phyloP scores from a whole-genome alignment of 2,329 filamentous ascomycete genomes.

The Botrytis squamosa region DNA sequence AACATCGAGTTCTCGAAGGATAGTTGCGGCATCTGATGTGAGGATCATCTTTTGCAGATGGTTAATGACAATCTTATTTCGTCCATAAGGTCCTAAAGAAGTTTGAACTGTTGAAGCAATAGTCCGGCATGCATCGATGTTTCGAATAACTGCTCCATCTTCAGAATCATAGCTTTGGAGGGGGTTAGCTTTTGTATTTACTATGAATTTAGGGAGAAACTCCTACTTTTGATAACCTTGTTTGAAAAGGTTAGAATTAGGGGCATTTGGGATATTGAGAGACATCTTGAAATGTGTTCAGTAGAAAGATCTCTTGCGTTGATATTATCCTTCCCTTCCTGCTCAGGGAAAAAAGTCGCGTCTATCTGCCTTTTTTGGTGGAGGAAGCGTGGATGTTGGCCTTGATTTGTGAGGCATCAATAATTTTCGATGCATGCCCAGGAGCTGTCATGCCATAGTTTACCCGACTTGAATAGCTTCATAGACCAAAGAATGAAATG shows the following conservation, averaged over 20 bases:
- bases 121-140: constrained; percentile 96
- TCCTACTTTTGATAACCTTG: constrained; percentile 81
- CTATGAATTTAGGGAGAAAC: constrained; percentile 36
- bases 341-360: constrained; percentile 19
- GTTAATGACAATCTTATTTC: constrained; percentile 99
- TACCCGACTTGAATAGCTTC: constrained; percentile 22
- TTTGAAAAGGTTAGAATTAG: constrained; percentile 93
- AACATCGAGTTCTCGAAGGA: constrained; percentile 94
- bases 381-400: background rate
- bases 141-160: constrained; percentile 97
- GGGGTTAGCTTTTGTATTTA: constrained; percentile 38
- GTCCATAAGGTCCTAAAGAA: constrained; percentile 92
- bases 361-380: constrained; percentile 18
- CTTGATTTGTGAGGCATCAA: constrained; percentile 1
- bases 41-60: constrained; percentile 99
- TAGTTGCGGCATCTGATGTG: constrained; percentile 96
- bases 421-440: background rate
- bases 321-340: constrained; percentile 19
- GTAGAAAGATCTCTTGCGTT: constrained; percentile 20
- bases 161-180: constrained; percentile 85
- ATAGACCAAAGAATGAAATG: constrained; percentile 15
- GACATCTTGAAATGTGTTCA: constrained; percentile 63
- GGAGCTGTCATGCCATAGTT: constrained; percentile 12
- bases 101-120: constrained; percentile 97
- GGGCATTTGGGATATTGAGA: constrained; percentile 90